Evolutionary conservation across 371 early-diverging fungal species (phyloP), one percentile per base, ranked within the genome.

Genomic region (Mortierella sp.): DNA sequence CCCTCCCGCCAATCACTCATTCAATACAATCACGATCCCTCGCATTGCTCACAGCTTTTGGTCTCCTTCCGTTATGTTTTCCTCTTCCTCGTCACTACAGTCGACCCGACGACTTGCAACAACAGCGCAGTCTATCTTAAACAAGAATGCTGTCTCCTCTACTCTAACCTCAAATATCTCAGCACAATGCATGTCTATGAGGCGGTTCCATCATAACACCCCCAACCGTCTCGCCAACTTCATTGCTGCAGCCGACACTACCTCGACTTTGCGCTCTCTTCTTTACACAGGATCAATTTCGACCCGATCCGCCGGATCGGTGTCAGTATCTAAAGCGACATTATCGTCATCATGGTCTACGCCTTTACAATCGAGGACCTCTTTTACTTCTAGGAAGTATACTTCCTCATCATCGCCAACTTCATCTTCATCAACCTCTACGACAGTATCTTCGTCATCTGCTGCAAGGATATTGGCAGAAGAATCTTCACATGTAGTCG

Each of bases 401-500:
- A 68, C 64, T 14, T 52, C 71, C 14, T 64, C 68, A 32, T 72
- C 72, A 11, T 68, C 57, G 37, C 39, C 63, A 0, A 45, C 47
- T 45, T 61, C 66, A 20, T 72, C 66, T 9, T 54, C 49, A 14
- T 51, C 66, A 5, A 55, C 75, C 4, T 61, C 76, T 8, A 63
- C 77, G 0, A 43, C 77, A 5, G 40, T 70, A 16, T 45, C 70
- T 11, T 22, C 66, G 24, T 32, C 61, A 32, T 43, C 66, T n/a
- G 55, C 77, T 5, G 62, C 72, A 24, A 62, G 67, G 55, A 32
- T 71, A 62, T 20, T 71, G 72, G 62, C 59, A 0, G 71, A 71
- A n/a, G 66, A 66, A 6, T 61, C 71, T 10, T 52, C 74, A 37
- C 24, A 51, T 30, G 24, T 30, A 11, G 61, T 49, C 10, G 6